Evolutionary conservation across 495 filamentous ascomycete genomes (phyloP).

Genomic region (Aspergillus mulundensis): DNA sequence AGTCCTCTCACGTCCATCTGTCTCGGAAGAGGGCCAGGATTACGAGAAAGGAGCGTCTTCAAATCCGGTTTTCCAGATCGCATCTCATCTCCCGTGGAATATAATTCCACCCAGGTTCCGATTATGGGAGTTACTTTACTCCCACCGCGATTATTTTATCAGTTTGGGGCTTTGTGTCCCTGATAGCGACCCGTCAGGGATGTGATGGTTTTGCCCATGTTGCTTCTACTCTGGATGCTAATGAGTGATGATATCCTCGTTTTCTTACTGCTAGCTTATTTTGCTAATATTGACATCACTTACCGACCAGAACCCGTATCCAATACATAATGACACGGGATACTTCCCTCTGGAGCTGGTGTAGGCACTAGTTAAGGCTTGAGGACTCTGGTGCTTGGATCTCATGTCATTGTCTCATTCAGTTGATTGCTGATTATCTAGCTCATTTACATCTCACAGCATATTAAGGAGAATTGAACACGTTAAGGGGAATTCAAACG

Average conservation of each 20-base stretch:
- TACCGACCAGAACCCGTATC: too few relatives aligned
- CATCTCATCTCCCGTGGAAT: conserved; percentile 29
- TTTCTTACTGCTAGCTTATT: neutral
- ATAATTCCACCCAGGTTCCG: conserved; percentile 60
- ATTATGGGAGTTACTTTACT: conserved; percentile 88
- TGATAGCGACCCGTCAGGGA: conserved; percentile 61
- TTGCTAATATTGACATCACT: too few relatives aligned
- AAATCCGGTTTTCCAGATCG: conserved; percentile 17
- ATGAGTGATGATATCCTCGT: neutral
- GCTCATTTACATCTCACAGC: neutral
- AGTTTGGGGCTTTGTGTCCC: conserved; percentile 85
- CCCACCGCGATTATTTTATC: conserved; percentile 97
- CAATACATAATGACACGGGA: too few relatives aligned
- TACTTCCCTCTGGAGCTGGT: too few relatives aligned
- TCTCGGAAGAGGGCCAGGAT: too few relatives aligned
- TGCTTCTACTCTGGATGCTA: neutral
- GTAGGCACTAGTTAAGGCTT: too few relatives aligned
- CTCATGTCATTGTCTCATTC: neutral
- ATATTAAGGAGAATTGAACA: too few relatives aligned
- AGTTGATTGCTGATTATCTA: neutral
- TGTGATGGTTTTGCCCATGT: neutral
- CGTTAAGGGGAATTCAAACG: too few relatives aligned
- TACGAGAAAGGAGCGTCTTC: neutral
- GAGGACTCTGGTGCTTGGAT: too few relatives aligned
- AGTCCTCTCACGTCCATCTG: conserved; percentile 4